Percentiles rank a stretch among this genome's conserved stretches.
These are phyloP conservation scores for Patellifolia procumbens DNA, from an alignment of 179 eudicot species.

Conservation along the genomic window DNA sequence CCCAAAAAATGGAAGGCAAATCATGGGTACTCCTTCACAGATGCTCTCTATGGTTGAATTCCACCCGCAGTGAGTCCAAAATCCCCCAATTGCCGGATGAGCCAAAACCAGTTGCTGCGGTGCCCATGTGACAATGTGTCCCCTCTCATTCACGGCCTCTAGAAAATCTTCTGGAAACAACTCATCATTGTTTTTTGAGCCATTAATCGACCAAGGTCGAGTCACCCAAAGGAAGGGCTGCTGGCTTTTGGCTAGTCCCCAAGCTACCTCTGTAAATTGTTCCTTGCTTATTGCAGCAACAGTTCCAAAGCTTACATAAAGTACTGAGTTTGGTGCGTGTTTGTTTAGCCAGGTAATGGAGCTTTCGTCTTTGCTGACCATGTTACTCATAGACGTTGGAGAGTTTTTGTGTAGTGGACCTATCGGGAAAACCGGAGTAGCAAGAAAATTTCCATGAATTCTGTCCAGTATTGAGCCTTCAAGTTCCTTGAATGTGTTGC, in stretches of 20 bases:
- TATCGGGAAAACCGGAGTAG: conserved; percentile 37
- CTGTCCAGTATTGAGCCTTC: conserved; percentile 39
- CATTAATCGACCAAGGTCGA: conserved; percentile 43
- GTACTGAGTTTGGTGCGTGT: conserved; percentile 57
- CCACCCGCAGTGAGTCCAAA: conserved; percentile 71
- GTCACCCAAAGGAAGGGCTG: conserved; percentile 63
- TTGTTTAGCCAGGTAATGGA: conserved; percentile 55
- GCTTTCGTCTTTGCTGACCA: conserved; percentile 39
- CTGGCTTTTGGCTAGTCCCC: conserved; percentile 57
- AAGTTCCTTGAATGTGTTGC: conserved; percentile 54
- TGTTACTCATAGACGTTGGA: conserved; percentile 31
- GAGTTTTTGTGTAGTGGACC: conserved; percentile 58
- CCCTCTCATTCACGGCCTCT: conserved; percentile 28
- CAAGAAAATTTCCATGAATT: conserved; percentile 25
- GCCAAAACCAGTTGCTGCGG: conserved; percentile 57
- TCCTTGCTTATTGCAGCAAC: conserved; percentile 37
- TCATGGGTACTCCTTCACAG: conserved; percentile 68
- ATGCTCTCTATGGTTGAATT: conserved; percentile 68
- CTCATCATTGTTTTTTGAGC: conserved; percentile 36
- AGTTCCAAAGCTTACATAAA: conserved; percentile 76
- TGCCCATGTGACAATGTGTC: conserved; percentile 56
- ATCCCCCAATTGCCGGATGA: conserved; percentile 58
- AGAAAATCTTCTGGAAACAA: conserved; percentile 43
- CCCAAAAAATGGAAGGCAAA: conserved; percentile 48
- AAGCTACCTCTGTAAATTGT: conserved; percentile 48